These are phyloP conservation scores for Prunus fruticosa DNA, from an alignment of 306 rosid species.

Conservation along the genomic window DNA sequence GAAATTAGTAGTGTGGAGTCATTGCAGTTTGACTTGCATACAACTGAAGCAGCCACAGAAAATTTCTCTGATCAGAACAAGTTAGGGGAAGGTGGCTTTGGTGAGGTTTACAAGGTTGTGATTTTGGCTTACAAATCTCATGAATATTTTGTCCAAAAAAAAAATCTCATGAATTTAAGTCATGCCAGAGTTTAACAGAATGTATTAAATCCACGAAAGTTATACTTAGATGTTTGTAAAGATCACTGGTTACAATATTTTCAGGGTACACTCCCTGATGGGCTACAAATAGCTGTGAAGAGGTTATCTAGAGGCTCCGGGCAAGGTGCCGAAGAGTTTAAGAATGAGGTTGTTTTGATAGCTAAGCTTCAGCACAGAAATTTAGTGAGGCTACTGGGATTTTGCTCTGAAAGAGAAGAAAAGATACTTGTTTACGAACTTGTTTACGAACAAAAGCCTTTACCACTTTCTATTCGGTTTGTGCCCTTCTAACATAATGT, in stretches of 20 bases:
- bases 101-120: conserved; percentile 25
- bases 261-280: conserved; percentile 27
- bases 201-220: background rate
- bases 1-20: conserved; percentile 13
- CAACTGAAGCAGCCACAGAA: conserved; percentile 23
- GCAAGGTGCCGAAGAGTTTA: conserved; percentile 16
- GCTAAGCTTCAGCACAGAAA: conserved; percentile 32
- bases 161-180: background rate
- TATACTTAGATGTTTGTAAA: background rate
- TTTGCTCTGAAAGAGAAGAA: conserved; percentile 23
- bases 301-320: conserved; percentile 12
- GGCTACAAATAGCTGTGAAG: conserved; percentile 27
- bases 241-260: background rate
- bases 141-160: background rate
- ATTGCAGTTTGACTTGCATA: conserved; percentile 22
- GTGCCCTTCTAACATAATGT: conserved; percentile 1
- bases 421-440: conserved; percentile 29
- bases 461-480: conserved; percentile 28
- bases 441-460: conserved; percentile 34
- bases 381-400: conserved; percentile 23
- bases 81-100: conserved; percentile 33
- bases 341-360: conserved; percentile 25
- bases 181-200: background rate
- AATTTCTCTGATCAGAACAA: conserved; percentile 20
- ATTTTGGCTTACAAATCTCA: background rate